Evolutionary conservation across 305 asterid genomes (phyloP), one percentile per base, ranked within the genome.

Genomic region (Fraxinus angustifolia): DNA sequence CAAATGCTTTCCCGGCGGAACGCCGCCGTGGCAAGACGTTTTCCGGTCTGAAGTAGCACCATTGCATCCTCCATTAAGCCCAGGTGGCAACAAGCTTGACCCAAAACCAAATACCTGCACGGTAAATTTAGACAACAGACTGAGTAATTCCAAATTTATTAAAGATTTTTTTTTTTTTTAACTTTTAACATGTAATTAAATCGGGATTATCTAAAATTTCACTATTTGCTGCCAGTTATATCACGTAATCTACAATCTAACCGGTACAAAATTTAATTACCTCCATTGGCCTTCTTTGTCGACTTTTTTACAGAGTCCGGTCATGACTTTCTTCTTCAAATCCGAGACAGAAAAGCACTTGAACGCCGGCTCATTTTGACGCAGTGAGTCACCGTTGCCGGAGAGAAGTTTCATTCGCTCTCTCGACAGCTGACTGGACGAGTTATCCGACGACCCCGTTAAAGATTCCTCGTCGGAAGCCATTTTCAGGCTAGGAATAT

Each of bases 21-120:
- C 3, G 95, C 97, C 16, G 92, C 97, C 33, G 94, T 85, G 77
- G 97, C 94, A n/a, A 95, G 92, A 83, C 98, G 98, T 85, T 92
- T 95, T 0, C 97, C 97, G 45, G 98, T 91, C 84, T 92, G 99
- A 35, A 95, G 94, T 34, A 95, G 93, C 19, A 88, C 94, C 99
- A 93, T 87, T 0, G 98, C 99, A 33, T 93, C 99, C 91, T 95
- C 98, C 99, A 95, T 91, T 36, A 95, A 85, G 0, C 99, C 99
- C 58, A 95, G 83, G 85, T 91, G 99, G 90, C 97, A 93, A 85
- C 99, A 95, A 2, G 99, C 98, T 87, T 93, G 97, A 21, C 99
- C 99, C 21, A 95, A 81, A 0, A 93, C 93, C 60, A 90, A 87
- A 83, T 95, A 95, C 93, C 99, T 95, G 92, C 48, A 71, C 19